A percentile compares a stretch with the other conserved stretches of the same genome.
Conservation (phyloP, 1,284 basidiomycete genomes). For the Abortiporus biennis region DNA sequence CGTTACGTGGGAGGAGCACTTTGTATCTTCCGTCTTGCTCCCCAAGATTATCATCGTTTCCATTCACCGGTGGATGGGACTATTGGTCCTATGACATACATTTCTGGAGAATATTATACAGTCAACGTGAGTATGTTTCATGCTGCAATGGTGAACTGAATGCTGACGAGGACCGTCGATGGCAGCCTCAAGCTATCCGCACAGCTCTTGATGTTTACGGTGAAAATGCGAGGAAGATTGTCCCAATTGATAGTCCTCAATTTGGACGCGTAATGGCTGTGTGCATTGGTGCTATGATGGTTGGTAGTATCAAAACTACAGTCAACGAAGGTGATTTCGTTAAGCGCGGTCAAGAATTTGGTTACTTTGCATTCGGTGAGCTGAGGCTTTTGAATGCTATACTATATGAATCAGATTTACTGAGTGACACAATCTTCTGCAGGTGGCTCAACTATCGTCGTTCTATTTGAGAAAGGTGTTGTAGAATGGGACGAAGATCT, state of each 20-base stretch:
- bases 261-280: conserved; percentile 90
- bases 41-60: conserved; percentile 96
- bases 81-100: conserved; percentile 76
- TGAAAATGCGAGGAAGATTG: conserved; percentile 87
- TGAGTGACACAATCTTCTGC: conserved; percentile 8
- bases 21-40: conserved; percentile 89
- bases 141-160: conserved; percentile 10
- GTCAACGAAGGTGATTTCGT: conserved; percentile 81
- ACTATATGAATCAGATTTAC: conserved; percentile 1
- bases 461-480: conserved; percentile 77
- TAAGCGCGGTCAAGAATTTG: conserved; percentile 83
- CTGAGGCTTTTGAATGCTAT: conserved; percentile 11
- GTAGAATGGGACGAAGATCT: conserved; percentile 91
- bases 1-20: conserved; percentile 74
- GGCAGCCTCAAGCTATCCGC: conserved; percentile 75
- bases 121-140: conserved; percentile 61
- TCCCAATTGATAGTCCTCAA: conserved; percentile 80
- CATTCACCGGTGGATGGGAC: conserved; percentile 87
- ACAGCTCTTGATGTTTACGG: conserved; percentile 89
- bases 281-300: conserved; percentile 93
- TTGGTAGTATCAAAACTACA: conserved; percentile 82
- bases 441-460: conserved; percentile 89
- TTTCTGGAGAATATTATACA: conserved; percentile 88
- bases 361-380: conserved; percentile 91
- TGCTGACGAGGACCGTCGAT: conserved; percentile 4